These are phyloP conservation scores for Cyberlindnera americana DNA, from an alignment of 805 yeast genomes.

Conservation along the genomic window DNA sequence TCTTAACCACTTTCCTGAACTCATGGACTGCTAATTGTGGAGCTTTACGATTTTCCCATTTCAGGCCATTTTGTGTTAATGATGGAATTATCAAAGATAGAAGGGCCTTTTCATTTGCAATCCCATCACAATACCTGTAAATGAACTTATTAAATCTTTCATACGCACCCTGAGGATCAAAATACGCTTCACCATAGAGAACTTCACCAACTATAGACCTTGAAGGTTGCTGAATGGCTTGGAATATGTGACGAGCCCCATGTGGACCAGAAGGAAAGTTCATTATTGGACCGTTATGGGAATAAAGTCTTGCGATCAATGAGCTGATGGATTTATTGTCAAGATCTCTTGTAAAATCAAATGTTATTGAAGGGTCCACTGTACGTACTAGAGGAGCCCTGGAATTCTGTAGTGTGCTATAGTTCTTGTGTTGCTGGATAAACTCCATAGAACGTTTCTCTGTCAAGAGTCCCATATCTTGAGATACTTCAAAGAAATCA, in stretches of 20 bases:
- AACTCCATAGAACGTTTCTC: conserved; percentile 3
- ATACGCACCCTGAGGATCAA: conserved; percentile 31
- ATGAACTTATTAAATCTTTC: conserved; percentile 25
- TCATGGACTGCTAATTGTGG: conserved; percentile 59
- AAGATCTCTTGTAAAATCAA: conserved; percentile 1
- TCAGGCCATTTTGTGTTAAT: conserved; percentile 24
- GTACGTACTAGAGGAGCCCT: conserved; percentile 2
- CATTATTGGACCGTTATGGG: conserved; percentile 1
- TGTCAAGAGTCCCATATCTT: conserved; percentile 2
- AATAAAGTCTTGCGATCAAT: conserved; percentile 16
- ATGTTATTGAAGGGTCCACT: not conserved
- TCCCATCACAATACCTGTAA: conserved; percentile 19
- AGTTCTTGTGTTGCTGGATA: conserved; percentile 3
- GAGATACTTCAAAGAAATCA: conserved; percentile 10
- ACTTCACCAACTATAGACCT: conserved; percentile 21
- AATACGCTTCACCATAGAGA: conserved; percentile 30
- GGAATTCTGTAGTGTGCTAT: conserved; percentile 2
- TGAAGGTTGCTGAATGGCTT: conserved; percentile 16
- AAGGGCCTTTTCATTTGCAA: conserved; percentile 31
- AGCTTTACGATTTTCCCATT: conserved; percentile 53
- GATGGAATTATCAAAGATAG: conserved; percentile 50
- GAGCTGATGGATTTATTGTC: conserved; percentile 19
- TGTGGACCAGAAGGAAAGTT: conserved; percentile 13
- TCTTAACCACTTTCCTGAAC: conserved; percentile 42
- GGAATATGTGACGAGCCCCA: conserved; percentile 24